These are phyloP conservation scores for Hymenotorrendiella dingleyae DNA, from an alignment of 2,329 filamentous ascomycete species.

Conservation along the genomic window DNA sequence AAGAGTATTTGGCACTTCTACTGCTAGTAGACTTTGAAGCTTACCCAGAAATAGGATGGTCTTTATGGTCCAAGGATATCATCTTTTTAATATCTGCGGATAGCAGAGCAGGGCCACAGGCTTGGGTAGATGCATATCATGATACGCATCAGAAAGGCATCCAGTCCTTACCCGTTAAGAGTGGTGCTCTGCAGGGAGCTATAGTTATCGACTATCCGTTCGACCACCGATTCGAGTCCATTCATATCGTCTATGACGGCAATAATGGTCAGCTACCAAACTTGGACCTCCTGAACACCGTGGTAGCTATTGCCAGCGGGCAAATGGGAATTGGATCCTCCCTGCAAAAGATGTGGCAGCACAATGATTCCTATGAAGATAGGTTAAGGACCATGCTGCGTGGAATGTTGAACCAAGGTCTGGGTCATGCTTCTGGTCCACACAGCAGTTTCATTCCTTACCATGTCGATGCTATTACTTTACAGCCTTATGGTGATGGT, in stretches of 20 bases:
- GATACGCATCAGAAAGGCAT: conserved; percentile 73
- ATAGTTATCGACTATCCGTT: conserved; percentile 91
- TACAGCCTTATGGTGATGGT: conserved; percentile 83
- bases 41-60: conserved; percentile 61
- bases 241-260: conserved; percentile 92
- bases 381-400: conserved; percentile 82
- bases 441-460: conserved; percentile 97
- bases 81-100: conserved; percentile 86
- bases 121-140: conserved; percentile 97
- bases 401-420: conserved; percentile 86
- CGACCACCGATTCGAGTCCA: conserved; percentile 74
- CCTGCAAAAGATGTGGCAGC: conserved; percentile 79
- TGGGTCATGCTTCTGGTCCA: conserved; percentile 82
- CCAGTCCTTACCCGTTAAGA: conserved; percentile 77
- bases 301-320: conserved; percentile 76
- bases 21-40: not conserved
- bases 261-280: conserved; percentile 95
- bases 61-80: conserved; percentile 97
- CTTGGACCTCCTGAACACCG: conserved; percentile 90
- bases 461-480: conserved; percentile 90
- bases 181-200: conserved; percentile 85
- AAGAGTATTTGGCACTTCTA: conserved; percentile 50
- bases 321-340: conserved; percentile 86
- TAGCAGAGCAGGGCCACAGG: conserved; percentile 83
- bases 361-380: conserved; percentile 71